Evolutionary conservation across 345 rosid genomes (phyloP).

Genomic region (Sonneratia caseolaris): DNA sequence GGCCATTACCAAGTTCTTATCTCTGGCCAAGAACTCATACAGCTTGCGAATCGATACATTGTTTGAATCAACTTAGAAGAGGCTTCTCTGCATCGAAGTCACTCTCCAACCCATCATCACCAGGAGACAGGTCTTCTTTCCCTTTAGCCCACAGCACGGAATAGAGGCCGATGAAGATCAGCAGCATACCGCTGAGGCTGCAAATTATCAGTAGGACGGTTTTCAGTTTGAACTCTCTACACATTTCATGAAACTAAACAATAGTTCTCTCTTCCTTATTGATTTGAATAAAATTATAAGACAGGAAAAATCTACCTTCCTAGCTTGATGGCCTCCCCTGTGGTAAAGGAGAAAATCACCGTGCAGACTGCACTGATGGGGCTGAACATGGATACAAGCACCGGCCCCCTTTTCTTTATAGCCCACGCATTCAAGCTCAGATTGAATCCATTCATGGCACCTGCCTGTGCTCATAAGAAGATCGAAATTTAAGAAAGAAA

Average conservation of each 20-base stretch:
- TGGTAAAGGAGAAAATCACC: constrained; percentile 50
- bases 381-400: constrained; percentile 77
- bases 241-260: background rate
- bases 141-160: constrained; percentile 90
- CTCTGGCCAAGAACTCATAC: too few species aligned
- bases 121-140: constrained; percentile 38
- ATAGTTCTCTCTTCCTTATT: background rate
- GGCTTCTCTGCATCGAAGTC: constrained; percentile 57
- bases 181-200: constrained; percentile 78
- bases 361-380: constrained; percentile 71
- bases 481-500: too few species aligned
- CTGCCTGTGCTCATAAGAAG: constrained; percentile 32
- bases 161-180: constrained; percentile 83
- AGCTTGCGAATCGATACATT: background rate
- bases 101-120: constrained; percentile 21
- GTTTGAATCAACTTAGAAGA: constrained; percentile 42
- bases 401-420: constrained; percentile 88
- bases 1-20: too few species aligned
- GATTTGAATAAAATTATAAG: background rate
- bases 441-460: constrained; percentile 50
- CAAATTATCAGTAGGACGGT: constrained; percentile 3
- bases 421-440: constrained; percentile 97
- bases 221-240: background rate
- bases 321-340: constrained; percentile 47
- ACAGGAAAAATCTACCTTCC: constrained; percentile 44